Evolutionary conservation across 192 early-diverging fungal species (phyloP).

Genomic region (Chytriomyces sp.): DNA sequence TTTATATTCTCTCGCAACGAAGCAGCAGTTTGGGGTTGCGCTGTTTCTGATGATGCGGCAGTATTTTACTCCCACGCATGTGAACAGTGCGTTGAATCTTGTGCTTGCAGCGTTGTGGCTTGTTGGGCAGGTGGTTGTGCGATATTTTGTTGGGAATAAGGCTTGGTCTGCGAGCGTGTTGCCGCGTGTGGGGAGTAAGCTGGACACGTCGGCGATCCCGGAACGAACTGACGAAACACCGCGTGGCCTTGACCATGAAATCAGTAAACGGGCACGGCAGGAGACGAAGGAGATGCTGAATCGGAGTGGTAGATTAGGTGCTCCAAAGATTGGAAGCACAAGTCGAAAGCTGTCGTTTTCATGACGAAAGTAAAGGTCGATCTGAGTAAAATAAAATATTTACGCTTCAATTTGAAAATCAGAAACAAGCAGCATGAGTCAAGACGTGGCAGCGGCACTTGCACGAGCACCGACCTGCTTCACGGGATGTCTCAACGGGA

Average conservation of each 20-base stretch:
- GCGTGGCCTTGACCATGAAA: not conserved
- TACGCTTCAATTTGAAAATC: too few species aligned
- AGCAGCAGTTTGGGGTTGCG: constrained; percentile 12
- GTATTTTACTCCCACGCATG: constrained; percentile 27
- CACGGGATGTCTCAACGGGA: not conserved
- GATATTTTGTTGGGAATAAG: constrained; percentile 7
- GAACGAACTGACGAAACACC: not conserved
- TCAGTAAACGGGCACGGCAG: not conserved
- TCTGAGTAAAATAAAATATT: too few species aligned
- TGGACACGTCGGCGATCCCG: constrained; percentile 19
- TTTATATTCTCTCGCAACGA: not conserved
- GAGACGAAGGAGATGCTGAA: not conserved
- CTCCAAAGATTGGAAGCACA: too few species aligned
- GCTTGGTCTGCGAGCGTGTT: constrained; percentile 3
- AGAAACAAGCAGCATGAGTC: too few species aligned
- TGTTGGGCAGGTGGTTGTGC: constrained; percentile 13
- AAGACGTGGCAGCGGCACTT: not conserved
- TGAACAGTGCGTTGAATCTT: constrained; percentile 21
- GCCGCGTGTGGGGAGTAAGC: constrained; percentile 14
- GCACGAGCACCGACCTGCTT: not conserved
- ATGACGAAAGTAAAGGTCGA: too few species aligned
- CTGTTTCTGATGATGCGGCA: constrained; percentile 16
- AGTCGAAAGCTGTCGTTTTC: too few species aligned
- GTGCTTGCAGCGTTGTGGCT: constrained; percentile 13
- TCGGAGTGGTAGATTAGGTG: not conserved